phyloP scores from a whole-genome alignment of 306 rosid species.

The Medicago arabica region DNA sequence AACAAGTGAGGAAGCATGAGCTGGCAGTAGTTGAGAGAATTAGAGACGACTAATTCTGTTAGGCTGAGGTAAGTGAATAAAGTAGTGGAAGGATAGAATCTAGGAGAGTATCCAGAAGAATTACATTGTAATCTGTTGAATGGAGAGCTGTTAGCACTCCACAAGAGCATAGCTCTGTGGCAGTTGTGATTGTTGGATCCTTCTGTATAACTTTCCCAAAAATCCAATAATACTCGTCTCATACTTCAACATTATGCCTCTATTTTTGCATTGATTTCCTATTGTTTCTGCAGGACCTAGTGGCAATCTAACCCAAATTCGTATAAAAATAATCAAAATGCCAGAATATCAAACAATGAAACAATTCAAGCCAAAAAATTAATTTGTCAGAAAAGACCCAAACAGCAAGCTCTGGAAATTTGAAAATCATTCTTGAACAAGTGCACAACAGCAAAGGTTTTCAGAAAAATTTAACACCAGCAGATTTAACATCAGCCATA shows the following conservation, averaged over 20 bases:
- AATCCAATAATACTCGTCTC: no score
- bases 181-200: no score
- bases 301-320: conserved; percentile 12
- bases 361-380: neutral
- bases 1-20: no score
- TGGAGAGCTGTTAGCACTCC: neutral
- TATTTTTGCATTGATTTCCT: no score
- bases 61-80: neutral
- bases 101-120: neutral
- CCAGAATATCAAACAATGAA: neutral
- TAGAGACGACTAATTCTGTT: no score
- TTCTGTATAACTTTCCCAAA: no score
- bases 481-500: neutral
- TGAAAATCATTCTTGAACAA: conserved; percentile 3
- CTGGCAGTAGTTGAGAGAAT: no score
- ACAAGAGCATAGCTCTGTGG: no score
- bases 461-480: neutral
- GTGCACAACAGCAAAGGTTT: neutral
- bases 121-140: neutral
- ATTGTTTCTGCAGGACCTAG: neutral
- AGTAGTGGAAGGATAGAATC: neutral
- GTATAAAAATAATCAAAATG: conserved; percentile 5
- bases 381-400: neutral
- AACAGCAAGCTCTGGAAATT: conserved; percentile 21
- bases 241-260: no score